Evolutionary conservation across 2,329 filamentous ascomycete species (phyloP), one percentile per base, ranked within the genome.

Genomic region (Fonsecaea pedrosoi): DNA sequence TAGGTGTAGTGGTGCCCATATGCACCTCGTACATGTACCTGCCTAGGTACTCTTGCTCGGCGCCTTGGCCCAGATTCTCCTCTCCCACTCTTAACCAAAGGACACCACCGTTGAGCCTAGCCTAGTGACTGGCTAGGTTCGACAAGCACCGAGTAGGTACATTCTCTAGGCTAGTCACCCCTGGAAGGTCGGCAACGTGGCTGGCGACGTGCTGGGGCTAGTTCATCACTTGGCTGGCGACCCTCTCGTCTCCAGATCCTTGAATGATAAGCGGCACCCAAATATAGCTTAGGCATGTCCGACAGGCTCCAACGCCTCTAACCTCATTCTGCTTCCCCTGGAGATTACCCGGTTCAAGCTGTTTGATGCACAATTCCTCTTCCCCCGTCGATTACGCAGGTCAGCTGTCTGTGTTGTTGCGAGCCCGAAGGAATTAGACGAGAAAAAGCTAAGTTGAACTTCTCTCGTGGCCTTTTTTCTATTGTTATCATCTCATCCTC

Each of bases 371-470:
- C n/a, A 35, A 8, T 12, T 30, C 38, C 54, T 13, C 40, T n/a
- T 7, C 18, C 21, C 15, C n/a, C 9, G 40, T 4, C 40, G 10
- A 3, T 45, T 18, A 10, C 40, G 40, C 40, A 21, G 18, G 18
- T 50, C 45, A 50, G 45, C 45, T 25, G 18, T 18, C 13, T 50
- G 45, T 21, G 9, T 48, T 21, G 42, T 18, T 48, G 42, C 7
- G 8, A 25, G 8, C 18, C 15, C 15, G 53, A 59, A 30, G 18
- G 34, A 42, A 37, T 60, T 50, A 50, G 21, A 40, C 35, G 30
- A 32, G 37, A 25, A 61, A 61, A 61, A 61, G 45, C 59, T 30
- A 61, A 61, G 59, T 61, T 61, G 37, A 6, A 61, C 45, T 48
- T 61, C 59, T 61, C 5, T 25, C n/a, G 42, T 21, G 4, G 18